Evolutionary conservation across 805 yeast genomes (phyloP).

Genomic region (Millerago galiae): DNA sequence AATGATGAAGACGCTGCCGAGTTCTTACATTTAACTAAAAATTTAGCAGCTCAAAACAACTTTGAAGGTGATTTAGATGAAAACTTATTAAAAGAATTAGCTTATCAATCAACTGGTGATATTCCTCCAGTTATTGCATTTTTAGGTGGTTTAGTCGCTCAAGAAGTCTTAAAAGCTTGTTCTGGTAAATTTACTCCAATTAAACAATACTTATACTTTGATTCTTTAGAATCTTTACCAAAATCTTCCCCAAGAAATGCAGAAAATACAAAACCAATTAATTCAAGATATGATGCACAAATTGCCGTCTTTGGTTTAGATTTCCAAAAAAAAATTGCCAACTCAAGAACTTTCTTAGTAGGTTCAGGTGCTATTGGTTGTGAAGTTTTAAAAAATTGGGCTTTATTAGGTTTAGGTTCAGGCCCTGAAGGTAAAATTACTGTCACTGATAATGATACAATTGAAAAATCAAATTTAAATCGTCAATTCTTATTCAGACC

Average conservation of each 20-base stretch:
- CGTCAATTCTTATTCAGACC: slow-evolving; percentile 95
- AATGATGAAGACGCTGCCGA: slow-evolving; percentile 70
- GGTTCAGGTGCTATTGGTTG: slow-evolving; percentile 99
- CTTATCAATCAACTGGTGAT: slow-evolving; percentile 88
- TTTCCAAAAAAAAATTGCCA: slow-evolving; percentile 67
- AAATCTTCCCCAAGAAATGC: slow-evolving; percentile 55
- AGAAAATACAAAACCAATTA: slow-evolving; percentile 66
- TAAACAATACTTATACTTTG: slow-evolving; percentile 88
- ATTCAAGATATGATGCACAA: slow-evolving; percentile 88
- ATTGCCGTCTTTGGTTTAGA: slow-evolving; percentile 87
- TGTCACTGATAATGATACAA: slow-evolving; percentile 91
- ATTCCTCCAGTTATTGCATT: slow-evolving; percentile 85
- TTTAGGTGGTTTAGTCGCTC: slow-evolving; percentile 92
- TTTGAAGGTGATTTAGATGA: slow-evolving; percentile 62
- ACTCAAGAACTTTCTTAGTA: slow-evolving; percentile 80
- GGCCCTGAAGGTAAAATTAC: slow-evolving; percentile 82
- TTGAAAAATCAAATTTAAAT: slow-evolving; percentile 92
- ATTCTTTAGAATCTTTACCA: slow-evolving; percentile 89
- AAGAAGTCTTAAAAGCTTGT: slow-evolving; percentile 91
- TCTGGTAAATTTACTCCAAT: slow-evolving; percentile 95
- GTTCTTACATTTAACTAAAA: slow-evolving; percentile 50
- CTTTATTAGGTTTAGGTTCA: slow-evolving; percentile 89
- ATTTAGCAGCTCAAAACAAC: slow-evolving; percentile 48
- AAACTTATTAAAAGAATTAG: slow-evolving; percentile 59
- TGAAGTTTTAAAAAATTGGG: slow-evolving; percentile 98